Conservation (phyloP, 2,329 filamentous ascomycete genomes). For the Metarhizium rileyi region DNA sequence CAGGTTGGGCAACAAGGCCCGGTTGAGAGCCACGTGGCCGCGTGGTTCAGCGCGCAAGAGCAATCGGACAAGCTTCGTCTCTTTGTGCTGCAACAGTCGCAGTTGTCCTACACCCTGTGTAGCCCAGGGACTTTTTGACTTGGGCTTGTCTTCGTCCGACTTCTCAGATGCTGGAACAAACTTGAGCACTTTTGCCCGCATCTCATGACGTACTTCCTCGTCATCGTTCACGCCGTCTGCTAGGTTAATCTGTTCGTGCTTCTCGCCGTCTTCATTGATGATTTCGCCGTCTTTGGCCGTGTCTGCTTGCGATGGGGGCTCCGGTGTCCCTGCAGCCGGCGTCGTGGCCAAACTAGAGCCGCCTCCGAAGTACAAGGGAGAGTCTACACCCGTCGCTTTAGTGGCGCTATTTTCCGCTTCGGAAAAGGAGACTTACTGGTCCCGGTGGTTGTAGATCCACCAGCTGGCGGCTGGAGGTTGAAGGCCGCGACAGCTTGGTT, state of each 20-base stretch:
- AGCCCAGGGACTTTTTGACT: slow-evolving; percentile 52
- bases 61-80: slow-evolving; percentile 55
- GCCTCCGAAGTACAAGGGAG: slow-evolving; percentile 46
- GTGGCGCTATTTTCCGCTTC: slow-evolving; percentile 32
- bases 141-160: slow-evolving; percentile 32
- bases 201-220: slow-evolving; percentile 60
- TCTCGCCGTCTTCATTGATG: slow-evolving; percentile 45
- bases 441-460: slow-evolving; percentile 34
- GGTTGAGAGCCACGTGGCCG: slow-evolving; percentile 66
- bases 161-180: slow-evolving; percentile 40
- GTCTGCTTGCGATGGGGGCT: slow-evolving; percentile 39
- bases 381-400: slow-evolving; percentile 41
- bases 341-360: slow-evolving; percentile 53
- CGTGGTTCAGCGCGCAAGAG: slow-evolving; percentile 66
- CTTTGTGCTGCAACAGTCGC: slow-evolving; percentile 64
- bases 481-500: slow-evolving; percentile 25
- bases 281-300: slow-evolving; percentile 24
- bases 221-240: slow-evolving; percentile 60
- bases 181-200: slow-evolving; percentile 60
- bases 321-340: slow-evolving; percentile 48
- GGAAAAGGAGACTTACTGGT: slow-evolving; percentile 36
- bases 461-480: slow-evolving; percentile 31
- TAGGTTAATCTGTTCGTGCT: slow-evolving; percentile 61
- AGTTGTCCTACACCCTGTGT: slow-evolving; percentile 63
- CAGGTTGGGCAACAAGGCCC: slow-evolving; percentile 49